Percentiles rank a stretch among this genome's conserved stretches.
Conservation (phyloP, 2,329 filamentous ascomycete species). For the Colletotrichum eleusines region DNA sequence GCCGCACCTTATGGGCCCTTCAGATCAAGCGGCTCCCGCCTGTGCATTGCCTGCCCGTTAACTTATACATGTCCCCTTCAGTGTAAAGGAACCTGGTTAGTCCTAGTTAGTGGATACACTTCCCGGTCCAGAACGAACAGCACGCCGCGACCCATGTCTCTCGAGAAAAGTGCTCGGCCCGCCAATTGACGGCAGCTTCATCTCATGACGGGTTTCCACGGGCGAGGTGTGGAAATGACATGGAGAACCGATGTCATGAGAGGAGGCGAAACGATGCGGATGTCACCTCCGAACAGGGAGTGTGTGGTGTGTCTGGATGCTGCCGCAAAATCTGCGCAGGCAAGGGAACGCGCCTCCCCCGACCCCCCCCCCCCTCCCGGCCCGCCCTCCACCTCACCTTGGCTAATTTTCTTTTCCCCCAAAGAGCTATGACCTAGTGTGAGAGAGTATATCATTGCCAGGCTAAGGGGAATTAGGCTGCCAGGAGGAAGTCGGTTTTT, state of each 20-base stretch:
- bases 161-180: conserved; percentile 6
- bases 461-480: conserved; percentile 2
- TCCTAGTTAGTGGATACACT: background rate
- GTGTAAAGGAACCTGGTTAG: background rate
- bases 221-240: conserved; percentile 7
- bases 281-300: conserved; percentile 17
- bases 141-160: conserved; percentile 3
- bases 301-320: conserved; percentile 4
- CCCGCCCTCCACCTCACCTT: background rate
- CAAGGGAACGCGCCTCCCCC: conserved; percentile 8
- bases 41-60: conserved; percentile 13
- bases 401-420: background rate
- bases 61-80: background rate
- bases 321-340: conserved; percentile 20
- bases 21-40: conserved; percentile 29
- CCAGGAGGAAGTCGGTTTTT: conserved; percentile 8
- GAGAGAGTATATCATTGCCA: conserved; percentile 11
- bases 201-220: conserved; percentile 10
- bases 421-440: conserved; percentile 20
- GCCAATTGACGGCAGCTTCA: conserved; percentile 16
- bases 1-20: conserved; percentile 23
- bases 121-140: background rate
- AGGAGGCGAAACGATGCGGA: conserved; percentile 20
- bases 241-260: conserved; percentile 30
- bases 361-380: no score